phyloP scores from a whole-genome alignment of 2,329 filamentous ascomycete species.

The Neonectria sp. region DNA sequence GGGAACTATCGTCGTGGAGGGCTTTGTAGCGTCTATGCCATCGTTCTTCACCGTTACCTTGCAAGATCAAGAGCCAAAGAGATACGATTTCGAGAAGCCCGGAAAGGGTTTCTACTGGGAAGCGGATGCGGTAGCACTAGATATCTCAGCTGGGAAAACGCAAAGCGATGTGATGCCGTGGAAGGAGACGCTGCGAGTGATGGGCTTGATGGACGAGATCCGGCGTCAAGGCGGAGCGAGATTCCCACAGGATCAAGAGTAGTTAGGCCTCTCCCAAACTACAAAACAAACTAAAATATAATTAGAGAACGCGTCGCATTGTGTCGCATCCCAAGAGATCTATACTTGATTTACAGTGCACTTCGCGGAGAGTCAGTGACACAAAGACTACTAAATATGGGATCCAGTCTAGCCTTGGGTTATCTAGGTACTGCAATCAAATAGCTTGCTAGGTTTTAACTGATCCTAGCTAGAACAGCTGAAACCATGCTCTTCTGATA shows the following conservation, averaged over 20 bases:
- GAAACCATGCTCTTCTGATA: too few species aligned
- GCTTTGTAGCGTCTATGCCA: constrained; percentile 51
- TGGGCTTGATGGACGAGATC: constrained; percentile 63
- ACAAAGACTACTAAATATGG: too few species aligned
- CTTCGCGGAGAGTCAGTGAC: too few species aligned
- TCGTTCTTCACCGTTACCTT: constrained; percentile 54
- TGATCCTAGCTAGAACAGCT: too few species aligned
- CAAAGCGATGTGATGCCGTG: constrained; percentile 61
- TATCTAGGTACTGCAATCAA: too few species aligned
- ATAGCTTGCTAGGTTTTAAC: too few species aligned
- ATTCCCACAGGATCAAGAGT: constrained; percentile 12
- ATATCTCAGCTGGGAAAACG: constrained; percentile 55
- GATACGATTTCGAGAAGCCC: constrained; percentile 54
- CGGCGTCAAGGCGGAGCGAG: constrained; percentile 6
- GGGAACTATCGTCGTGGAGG: constrained; percentile 55
- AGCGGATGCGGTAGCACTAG: constrained; percentile 59
- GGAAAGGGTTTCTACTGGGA: constrained; percentile 62
- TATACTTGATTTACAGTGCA: too few species aligned
- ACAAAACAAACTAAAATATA: not conserved
- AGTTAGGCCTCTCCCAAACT: not conserved
- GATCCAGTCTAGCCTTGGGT: too few species aligned
- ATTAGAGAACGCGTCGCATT: not conserved
- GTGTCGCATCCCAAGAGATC: too few species aligned
- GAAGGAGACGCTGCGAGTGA: constrained; percentile 60
- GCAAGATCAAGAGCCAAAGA: constrained; percentile 48